These are phyloP conservation scores for Craterostigma plantagineum DNA, from an alignment of 257 asterid genomes.

Conservation along the genomic window DNA sequence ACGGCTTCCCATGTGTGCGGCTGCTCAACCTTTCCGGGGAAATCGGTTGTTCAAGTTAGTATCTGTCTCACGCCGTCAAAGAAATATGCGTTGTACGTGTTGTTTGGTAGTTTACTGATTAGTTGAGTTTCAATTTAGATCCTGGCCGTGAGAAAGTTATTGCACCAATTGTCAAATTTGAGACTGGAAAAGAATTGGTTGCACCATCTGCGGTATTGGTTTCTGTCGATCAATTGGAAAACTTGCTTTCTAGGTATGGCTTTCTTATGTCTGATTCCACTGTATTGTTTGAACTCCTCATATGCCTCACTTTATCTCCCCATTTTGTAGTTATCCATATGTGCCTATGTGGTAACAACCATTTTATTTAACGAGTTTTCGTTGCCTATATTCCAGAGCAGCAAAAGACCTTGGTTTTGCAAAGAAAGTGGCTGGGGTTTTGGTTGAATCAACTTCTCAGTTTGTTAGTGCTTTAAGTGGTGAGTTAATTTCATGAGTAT, in stretches of 20 bases:
- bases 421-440: constrained; percentile 62
- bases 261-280: constrained; percentile 3
- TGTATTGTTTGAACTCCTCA: constrained; percentile 3
- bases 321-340: constrained; percentile 1
- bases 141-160: constrained; percentile 79
- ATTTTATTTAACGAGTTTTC: neutral
- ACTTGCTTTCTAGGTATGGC: constrained; percentile 57
- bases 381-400: constrained; percentile 29
- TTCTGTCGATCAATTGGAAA: constrained; percentile 57
- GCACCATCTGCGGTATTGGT: constrained; percentile 51
- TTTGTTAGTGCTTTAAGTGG: constrained; percentile 22
- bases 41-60: constrained; percentile 94
- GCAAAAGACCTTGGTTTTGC: constrained; percentile 45
- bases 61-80: constrained; percentile 8
- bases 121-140: constrained; percentile 29
- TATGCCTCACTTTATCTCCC: constrained; percentile 3
- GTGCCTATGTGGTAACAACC: neutral
- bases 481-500: neutral
- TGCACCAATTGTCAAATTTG: constrained; percentile 59
- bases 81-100: constrained; percentile 1
- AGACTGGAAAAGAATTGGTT: constrained; percentile 27
- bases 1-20: constrained; percentile 92
- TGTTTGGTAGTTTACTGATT: constrained; percentile 11
- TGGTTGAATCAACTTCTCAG: constrained; percentile 58
- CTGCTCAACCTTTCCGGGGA: constrained; percentile 90